Evolutionary conservation across 2,329 filamentous ascomycete species (phyloP), one percentile per base, ranked within the genome.

Genomic region (Clonostachys chloroleuca): DNA sequence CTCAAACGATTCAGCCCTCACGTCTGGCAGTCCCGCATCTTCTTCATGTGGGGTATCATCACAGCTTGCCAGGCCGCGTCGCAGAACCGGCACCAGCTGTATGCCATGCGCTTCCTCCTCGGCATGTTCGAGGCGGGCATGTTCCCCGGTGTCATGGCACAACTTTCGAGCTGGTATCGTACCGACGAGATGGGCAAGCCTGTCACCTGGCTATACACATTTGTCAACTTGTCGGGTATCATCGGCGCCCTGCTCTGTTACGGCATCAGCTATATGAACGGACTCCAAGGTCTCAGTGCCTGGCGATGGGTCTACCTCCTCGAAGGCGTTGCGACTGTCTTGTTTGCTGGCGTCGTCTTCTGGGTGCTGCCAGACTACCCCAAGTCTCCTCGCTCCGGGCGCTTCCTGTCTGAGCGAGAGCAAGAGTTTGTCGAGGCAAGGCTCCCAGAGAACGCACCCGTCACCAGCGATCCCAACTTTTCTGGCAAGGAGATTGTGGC

Each of bases 241-340:
- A 83, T 73, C 44, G 83, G 83, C 18, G 84, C 84, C 1, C 69
- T 87, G 0, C 69, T 87, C 1, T 83, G 83, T 0, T 86, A 83
- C 46, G 82, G 70, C 0, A 83, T 86, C 50, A 79, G 80, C 0
- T 78, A 78, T 55, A 81, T 87, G 72, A 75, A 85, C 48, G 81
- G 81, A 1, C 58, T 77, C 12, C 64, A 67, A 1, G 81, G 81
- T 3, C 69, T 76, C 49, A 61, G 69, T 14, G 83, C 80, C 1
- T 87, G 84, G 84, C 66, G 83, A 43, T 87, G 83, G 83, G 82
- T 86, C 50, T 70, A 86, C 60, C 77, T 81, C 46, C 59, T 81
- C 40, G 66, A 73, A 57, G 83, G 83, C 1, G 67, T 73, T 13
- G 73, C 85, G 49, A 89, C 85, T 1, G 67, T 84, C 17, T 36